These are phyloP conservation scores for Diospyros kaki DNA, from an alignment of 148 eudicot genomes.

Conservation along the genomic window DNA sequence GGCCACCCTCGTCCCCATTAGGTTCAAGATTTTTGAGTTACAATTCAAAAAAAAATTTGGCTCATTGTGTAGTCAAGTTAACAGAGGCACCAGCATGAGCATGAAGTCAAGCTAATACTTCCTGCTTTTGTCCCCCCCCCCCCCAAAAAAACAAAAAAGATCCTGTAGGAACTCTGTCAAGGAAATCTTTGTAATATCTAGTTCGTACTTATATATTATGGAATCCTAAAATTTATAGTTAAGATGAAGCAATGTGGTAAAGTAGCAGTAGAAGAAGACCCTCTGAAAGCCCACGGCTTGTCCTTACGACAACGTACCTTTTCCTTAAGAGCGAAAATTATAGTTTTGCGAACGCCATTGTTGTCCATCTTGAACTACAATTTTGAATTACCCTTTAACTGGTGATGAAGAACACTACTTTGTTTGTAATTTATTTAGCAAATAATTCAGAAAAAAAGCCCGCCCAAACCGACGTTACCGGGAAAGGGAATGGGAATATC, in stretches of 20 bases:
- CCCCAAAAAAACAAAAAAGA: too few species aligned
- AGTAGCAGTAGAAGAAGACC: not conserved
- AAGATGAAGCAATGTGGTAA: not conserved
- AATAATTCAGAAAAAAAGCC: not conserved
- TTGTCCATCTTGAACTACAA: not conserved
- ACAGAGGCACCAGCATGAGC: not conserved
- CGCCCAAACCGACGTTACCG: slow-evolving; percentile 29
- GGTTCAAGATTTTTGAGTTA: not conserved
- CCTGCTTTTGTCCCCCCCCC: not conserved
- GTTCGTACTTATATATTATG: too few species aligned
- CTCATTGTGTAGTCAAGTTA: not conserved
- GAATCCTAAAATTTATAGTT: not conserved
- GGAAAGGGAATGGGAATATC: slow-evolving; percentile 86
- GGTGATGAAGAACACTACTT: not conserved
- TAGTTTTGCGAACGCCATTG: not conserved
- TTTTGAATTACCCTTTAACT: not conserved
- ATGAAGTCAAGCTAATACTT: not conserved
- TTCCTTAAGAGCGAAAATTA: not conserved
- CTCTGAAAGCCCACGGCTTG: not conserved
- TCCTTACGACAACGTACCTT: not conserved
- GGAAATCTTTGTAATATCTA: not conserved
- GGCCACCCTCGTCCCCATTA: not conserved
- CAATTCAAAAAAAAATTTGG: not conserved
- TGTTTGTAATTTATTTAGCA: not conserved
- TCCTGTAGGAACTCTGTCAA: not conserved